Base-by-base conservation (phyloP, 2,329 filamentous ascomycete genomes). In the Neonectria punicea region DNA sequence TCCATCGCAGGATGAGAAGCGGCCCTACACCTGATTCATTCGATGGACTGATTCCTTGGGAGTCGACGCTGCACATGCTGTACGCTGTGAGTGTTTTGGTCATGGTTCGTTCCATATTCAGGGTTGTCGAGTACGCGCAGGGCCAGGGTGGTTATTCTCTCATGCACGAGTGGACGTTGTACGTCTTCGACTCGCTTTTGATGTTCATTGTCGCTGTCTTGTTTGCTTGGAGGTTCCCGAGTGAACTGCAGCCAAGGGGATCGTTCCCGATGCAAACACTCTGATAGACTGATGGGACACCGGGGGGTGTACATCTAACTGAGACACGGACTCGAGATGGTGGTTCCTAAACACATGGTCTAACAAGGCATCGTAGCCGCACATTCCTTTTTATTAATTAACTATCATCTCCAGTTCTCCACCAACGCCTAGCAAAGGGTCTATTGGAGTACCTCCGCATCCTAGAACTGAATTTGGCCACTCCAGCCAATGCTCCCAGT, bases 161-260 rank as follows among this genome's bases (percentile, higher is more conserved):
- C 16, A 53, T 50, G 5, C 39, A 60, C 22, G 57, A 60, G 39
- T 60, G 57, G 57, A 60, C 57, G 1, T 28, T 60, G 49, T 60
- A 60, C 30, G 22, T 54, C 9, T 54, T 60, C 10, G 58, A 60
- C 16, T 47, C 50, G 11, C 28, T 60, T 3, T 47, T 60, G 30
- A 60, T 60, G 49, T 47, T 47, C 4, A n/a, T n/a, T 16, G 58
- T 60, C 2, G 8, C 39, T 3, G 41, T 47, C 2, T 3, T 60
- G 11, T 60, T 60, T 32, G 58, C 18, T 3, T 54, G 58, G 58
- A 39, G 4, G 13, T 60, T 60, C 9, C 58, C 58, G 1, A 60
- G 39, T 16, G 58, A n/a, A 1, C 30, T 60, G 11, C 14, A 53
- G n/a, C 14, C 49, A 3, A 60, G 28, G 14, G 58, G 28, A 13